Conservation (phyloP, 352 stramenopile species). For the Pythium volutum region DNA sequence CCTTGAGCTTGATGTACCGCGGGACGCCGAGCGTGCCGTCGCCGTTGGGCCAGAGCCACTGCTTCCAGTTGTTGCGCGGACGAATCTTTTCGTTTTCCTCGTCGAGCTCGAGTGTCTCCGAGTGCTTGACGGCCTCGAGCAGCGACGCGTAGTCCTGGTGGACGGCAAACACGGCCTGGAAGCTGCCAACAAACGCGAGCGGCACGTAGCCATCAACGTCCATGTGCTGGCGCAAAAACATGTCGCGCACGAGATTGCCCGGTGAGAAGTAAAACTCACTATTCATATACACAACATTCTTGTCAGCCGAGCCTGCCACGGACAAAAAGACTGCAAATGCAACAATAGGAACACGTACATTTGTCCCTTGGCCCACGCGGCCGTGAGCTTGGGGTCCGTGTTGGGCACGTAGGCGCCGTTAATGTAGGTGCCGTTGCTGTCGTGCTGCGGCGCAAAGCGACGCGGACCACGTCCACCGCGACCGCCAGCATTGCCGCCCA, state of each 20-base stretch:
- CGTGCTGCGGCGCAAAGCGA: conserved; percentile 40
- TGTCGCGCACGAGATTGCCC: conserved; percentile 82
- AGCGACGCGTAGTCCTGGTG: conserved; percentile 86
- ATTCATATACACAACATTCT: not conserved
- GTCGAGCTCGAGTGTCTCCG: conserved; percentile 73
- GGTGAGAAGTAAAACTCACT: conserved; percentile 88
- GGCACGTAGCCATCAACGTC: conserved; percentile 87
- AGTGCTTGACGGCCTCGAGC: conserved; percentile 65
- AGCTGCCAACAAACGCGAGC: conserved; percentile 87
- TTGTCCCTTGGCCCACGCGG: conserved; percentile 79
- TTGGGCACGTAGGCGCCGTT: conserved; percentile 83
- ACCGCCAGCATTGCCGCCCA: conserved; percentile 13
- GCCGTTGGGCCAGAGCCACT: conserved; percentile 88
- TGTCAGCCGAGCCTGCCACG: not conserved
- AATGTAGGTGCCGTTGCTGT: conserved; percentile 61
- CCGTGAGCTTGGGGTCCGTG: conserved; percentile 61
- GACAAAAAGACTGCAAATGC: not conserved
- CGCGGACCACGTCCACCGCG: conserved; percentile 25
- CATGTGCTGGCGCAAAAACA: conserved; percentile 85
- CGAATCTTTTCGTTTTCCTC: conserved; percentile 90
- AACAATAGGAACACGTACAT: conserved; percentile 50
- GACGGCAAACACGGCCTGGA: conserved; percentile 83
- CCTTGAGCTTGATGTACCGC: conserved; percentile 82
- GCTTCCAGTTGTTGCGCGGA: conserved; percentile 78
- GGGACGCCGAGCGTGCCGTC: conserved; percentile 85